Evolutionary conservation across 495 filamentous ascomycete genomes (phyloP).

Genomic region (Lichina pygmaea): DNA sequence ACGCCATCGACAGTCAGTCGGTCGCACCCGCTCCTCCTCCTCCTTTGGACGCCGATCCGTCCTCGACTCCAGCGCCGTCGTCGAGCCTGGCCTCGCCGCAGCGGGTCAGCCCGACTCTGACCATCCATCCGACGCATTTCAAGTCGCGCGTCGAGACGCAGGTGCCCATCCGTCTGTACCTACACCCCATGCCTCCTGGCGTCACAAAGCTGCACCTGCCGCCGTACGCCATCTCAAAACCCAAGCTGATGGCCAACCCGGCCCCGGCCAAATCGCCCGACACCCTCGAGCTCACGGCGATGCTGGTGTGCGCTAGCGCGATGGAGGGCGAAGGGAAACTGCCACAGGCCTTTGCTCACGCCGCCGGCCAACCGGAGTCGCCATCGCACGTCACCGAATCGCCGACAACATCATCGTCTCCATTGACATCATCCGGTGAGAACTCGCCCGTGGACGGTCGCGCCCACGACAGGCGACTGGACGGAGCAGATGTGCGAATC

Average conservation of each 20-base stretch:
- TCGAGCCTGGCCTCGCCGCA: conserved; percentile 3
- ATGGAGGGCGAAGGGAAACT: conserved; percentile 44
- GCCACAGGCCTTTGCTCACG: conserved; percentile 37
- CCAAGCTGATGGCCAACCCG: conserved; percentile 54
- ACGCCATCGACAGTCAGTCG: background rate
- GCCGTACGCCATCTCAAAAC: conserved; percentile 69
- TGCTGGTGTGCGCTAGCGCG: conserved; percentile 76
- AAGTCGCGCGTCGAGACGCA: conserved; percentile 94
- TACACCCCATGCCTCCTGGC: conserved; percentile 42
- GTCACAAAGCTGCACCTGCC: conserved; percentile 64
- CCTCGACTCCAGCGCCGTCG: background rate
- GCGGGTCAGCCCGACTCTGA: conserved; percentile 15
- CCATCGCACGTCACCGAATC: background rate
- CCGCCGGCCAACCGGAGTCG: conserved; percentile 18
- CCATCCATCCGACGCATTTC: conserved; percentile 34
- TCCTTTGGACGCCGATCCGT: background rate
- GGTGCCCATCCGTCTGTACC: conserved; percentile 51
- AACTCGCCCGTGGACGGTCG: conserved; percentile 7
- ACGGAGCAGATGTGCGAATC: conserved; percentile 67
- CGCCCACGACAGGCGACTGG: conserved; percentile 11
- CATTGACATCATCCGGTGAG: background rate
- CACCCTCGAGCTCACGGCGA: conserved; percentile 54
- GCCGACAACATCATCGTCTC: background rate
- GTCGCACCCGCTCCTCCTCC: background rate
- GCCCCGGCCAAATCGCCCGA: conserved; percentile 30